Evolutionary conservation across 257 asterid genomes (phyloP).

Genomic region (Misopates orontium): DNA sequence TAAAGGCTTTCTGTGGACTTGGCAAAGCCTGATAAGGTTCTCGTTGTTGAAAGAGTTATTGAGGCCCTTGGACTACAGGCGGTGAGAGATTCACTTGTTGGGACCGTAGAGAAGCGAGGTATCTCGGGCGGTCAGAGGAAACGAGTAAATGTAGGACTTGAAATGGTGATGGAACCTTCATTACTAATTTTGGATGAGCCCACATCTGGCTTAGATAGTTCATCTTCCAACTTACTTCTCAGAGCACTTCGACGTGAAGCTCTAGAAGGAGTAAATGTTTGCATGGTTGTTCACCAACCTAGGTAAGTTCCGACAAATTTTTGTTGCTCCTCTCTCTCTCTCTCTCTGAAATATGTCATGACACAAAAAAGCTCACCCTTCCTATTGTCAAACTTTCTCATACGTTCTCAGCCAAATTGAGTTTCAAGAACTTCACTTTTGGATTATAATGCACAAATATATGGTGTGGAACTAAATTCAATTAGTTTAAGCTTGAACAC

Average conservation of each 20-base stretch:
- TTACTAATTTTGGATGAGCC: constrained; percentile 92
- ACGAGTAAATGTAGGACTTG: constrained; percentile 93
- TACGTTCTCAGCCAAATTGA: too few relatives aligned
- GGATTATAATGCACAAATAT: too few relatives aligned
- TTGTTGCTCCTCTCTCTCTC: background rate
- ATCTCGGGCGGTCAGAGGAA: constrained; percentile 97
- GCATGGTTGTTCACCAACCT: constrained; percentile 99
- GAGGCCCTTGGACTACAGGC: constrained; percentile 92
- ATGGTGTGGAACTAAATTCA: too few relatives aligned
- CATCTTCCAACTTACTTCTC: constrained; percentile 90
- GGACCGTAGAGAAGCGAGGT: constrained; percentile 90
- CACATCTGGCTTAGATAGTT: constrained; percentile 92
- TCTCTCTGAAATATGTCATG: background rate
- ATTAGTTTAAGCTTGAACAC: too few relatives aligned
- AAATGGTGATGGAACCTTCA: constrained; percentile 98
- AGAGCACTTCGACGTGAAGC: constrained; percentile 96
- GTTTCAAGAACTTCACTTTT: too few relatives aligned
- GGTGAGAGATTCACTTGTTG: constrained; percentile 87
- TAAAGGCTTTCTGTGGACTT: constrained; percentile 76
- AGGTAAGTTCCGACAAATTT: constrained; percentile 43
- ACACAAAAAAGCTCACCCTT: too few relatives aligned
- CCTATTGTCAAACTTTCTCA: too few relatives aligned
- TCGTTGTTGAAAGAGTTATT: constrained; percentile 92
- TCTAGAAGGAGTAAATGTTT: constrained; percentile 91
- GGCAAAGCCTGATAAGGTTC: constrained; percentile 93